A percentile compares a stretch with the other conserved stretches of the same genome.
These are phyloP conservation scores for Solanum raphanifolium DNA, from an alignment of 257 asterid genomes.

Conservation along the genomic window DNA sequence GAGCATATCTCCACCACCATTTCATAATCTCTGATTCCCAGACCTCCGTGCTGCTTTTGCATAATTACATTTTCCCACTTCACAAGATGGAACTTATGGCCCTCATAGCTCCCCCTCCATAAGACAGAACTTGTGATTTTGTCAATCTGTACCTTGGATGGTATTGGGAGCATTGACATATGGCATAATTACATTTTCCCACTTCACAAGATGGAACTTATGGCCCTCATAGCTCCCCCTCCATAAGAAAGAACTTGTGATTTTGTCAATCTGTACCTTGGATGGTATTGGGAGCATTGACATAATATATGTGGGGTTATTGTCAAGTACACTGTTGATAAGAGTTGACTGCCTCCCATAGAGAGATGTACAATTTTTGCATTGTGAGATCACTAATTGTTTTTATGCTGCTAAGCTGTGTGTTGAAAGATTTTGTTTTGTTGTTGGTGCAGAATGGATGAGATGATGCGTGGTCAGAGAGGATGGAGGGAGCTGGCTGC, in stretches of 20 bases:
- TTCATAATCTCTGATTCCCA: background rate
- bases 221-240: no score
- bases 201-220: no score
- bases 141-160: background rate
- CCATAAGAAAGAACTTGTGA: no score
- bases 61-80: no score
- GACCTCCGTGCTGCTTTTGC: background rate
- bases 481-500: slow-evolving; percentile 99
- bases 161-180: no score
- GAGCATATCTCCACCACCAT: background rate
- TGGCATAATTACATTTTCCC: no score
- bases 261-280: no score
- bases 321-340: background rate
- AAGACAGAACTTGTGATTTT: no score
- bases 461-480: slow-evolving; percentile 98
- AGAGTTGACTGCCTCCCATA: background rate
- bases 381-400: background rate
- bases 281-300: background rate
- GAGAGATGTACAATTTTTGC: background rate
- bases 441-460: slow-evolving; percentile 84
- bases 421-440: background rate
- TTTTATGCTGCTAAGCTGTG: background rate
- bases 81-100: no score
- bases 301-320: background rate
- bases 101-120: no score